Evolutionary conservation across 345 rosid species (phyloP).

Genomic region (Schrenkiella parvula): DNA sequence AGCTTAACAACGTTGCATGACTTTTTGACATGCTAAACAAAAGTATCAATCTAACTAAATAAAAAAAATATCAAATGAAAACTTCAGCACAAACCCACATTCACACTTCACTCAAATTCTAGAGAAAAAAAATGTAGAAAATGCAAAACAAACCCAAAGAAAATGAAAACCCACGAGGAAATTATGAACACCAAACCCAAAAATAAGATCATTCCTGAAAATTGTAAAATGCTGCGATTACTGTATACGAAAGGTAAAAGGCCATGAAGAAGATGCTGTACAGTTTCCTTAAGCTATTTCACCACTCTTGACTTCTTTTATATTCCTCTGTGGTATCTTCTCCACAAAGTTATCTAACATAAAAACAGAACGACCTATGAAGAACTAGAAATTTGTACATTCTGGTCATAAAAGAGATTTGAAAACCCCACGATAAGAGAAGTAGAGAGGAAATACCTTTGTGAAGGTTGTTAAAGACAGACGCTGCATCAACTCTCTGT

Average conservation of each 20-base stretch:
- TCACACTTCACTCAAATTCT: conserved; percentile 14
- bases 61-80: conserved; percentile 12
- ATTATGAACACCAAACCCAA: conserved; percentile 26
- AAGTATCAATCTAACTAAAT: conserved; percentile 10
- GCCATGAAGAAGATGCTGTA: conserved; percentile 25
- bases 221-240: neutral
- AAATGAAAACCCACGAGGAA: neutral
- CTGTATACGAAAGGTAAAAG: conserved; percentile 6
- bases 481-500: conserved; percentile 26
- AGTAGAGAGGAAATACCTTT: conserved; percentile 29
- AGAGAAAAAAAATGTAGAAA: neutral
- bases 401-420: neutral
- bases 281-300: conserved; percentile 11
- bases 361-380: neutral
- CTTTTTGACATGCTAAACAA: conserved; percentile 14
- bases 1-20: conserved; percentile 20
- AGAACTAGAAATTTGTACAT: neutral
- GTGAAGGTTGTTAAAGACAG: conserved; percentile 9
- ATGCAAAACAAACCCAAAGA: conserved; percentile 4
- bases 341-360: conserved; percentile 5
- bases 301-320: conserved; percentile 11
- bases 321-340: neutral
- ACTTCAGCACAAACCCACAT: conserved; percentile 11
- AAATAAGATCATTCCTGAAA: neutral
- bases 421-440: neutral